phyloP scores from a whole-genome alignment of 352 stramenopile species.

The Globisporangium nodosum region DNA sequence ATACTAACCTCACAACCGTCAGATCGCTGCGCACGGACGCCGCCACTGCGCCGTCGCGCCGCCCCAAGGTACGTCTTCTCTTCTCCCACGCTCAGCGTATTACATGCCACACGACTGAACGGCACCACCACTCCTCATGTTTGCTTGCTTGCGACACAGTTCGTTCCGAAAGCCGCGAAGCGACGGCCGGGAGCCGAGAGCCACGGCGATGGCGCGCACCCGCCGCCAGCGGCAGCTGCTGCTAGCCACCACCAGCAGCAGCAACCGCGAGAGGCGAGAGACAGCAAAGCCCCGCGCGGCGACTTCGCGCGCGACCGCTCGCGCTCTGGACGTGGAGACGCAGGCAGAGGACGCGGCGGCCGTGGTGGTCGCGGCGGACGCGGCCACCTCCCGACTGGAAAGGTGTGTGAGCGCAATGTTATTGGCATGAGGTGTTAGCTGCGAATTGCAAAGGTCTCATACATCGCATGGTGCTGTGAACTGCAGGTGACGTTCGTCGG shows the following conservation, averaged over 20 bases:
- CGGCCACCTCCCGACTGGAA: slow-evolving; percentile 52
- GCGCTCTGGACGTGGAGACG: slow-evolving; percentile 12
- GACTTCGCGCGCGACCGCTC: slow-evolving; percentile 34
- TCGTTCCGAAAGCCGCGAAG: slow-evolving; percentile 69
- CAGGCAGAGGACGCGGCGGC: slow-evolving; percentile 36
- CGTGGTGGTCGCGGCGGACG: slow-evolving; percentile 43
- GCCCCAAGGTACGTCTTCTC: slow-evolving; percentile 33
- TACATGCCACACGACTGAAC: not conserved
- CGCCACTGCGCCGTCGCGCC: slow-evolving; percentile 28
- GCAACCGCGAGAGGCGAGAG: slow-evolving; percentile 4
- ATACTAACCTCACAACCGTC: not conserved
- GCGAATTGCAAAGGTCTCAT: too few species aligned
- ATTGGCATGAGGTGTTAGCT: not conserved
- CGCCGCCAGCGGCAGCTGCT: not conserved
- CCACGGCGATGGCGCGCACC: slow-evolving; percentile 5
- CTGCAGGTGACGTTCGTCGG: slow-evolving; percentile 64
- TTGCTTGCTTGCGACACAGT: slow-evolving; percentile 22
- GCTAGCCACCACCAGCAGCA: slow-evolving; percentile 10
- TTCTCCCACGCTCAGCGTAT: not conserved
- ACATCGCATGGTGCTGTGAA: not conserved
- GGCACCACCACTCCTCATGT: not conserved
- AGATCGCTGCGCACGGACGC: slow-evolving; percentile 56
- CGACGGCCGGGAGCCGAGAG: slow-evolving; percentile 34
- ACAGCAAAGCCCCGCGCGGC: slow-evolving; percentile 32
- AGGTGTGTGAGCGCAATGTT: slow-evolving; percentile 13